phyloP scores from a whole-genome alignment of 1,139 yeast genomes.

The Meyerozyma smithsonii region DNA sequence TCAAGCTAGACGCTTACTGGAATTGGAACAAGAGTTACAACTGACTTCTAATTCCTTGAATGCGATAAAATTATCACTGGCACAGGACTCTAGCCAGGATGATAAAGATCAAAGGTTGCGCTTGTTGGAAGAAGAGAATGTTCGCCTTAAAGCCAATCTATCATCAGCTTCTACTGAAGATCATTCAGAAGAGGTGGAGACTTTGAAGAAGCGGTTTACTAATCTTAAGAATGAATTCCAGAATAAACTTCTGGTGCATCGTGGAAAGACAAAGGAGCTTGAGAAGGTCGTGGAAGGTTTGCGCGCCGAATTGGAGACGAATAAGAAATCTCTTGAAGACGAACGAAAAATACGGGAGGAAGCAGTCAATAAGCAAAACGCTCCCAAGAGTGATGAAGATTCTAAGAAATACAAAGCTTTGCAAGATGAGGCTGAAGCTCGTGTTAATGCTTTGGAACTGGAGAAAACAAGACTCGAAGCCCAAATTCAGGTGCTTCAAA shows the following conservation, averaged over 20 bases:
- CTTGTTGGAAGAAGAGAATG: slow-evolving; percentile 36
- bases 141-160: slow-evolving; percentile 20
- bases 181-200: slow-evolving; percentile 4
- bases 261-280: slow-evolving; percentile 20
- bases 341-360: slow-evolving; percentile 7
- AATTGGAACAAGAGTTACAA: slow-evolving; percentile 20
- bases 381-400: not conserved
- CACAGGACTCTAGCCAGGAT: slow-evolving; percentile 19
- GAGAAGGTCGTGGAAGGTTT: slow-evolving; percentile 16
- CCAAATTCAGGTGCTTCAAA: not conserved
- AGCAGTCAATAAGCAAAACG: slow-evolving; percentile 1
- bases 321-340: slow-evolving; percentile 14
- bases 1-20: slow-evolving; percentile 19
- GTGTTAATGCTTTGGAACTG: not conserved
- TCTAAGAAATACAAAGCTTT: slow-evolving; percentile 7
- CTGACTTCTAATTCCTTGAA: slow-evolving; percentile 4
- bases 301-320: slow-evolving; percentile 15
- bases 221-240: slow-evolving; percentile 33
- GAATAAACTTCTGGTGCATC: slow-evolving; percentile 20
- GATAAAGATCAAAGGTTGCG: slow-evolving; percentile 31
- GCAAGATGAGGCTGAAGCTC: slow-evolving; percentile 9
- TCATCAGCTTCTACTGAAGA: slow-evolving; percentile 7
- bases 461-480: not conserved
- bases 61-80: not conserved
- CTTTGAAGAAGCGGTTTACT: slow-evolving; percentile 26